A percentile compares a stretch with the other conserved stretches of the same genome.
phyloP scores from a whole-genome alignment of 345 rosid species.

The Sisymbrium altissimum region DNA sequence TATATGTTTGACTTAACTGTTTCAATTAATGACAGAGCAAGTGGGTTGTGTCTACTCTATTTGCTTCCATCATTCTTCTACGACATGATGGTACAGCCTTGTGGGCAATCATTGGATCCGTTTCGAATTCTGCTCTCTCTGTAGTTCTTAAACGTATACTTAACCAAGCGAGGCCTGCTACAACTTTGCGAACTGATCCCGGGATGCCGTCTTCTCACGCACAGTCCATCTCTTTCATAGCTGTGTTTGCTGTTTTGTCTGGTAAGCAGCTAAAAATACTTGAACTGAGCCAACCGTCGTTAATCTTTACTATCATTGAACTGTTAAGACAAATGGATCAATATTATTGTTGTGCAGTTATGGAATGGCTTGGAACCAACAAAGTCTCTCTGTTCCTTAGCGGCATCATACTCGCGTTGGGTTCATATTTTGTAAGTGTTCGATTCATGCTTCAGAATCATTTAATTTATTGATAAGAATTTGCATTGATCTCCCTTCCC shows the following conservation, averaged over 20 bases:
- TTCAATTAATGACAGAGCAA: slow-evolving; percentile 58
- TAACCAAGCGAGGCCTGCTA: slow-evolving; percentile 67
- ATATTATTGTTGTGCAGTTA: slow-evolving; percentile 33
- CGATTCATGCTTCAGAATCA: not conserved
- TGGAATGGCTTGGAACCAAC: slow-evolving; percentile 49
- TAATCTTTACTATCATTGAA: not conserved
- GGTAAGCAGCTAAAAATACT: slow-evolving; percentile 49
- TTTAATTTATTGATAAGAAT: not conserved
- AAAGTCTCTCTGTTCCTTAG: slow-evolving; percentile 37
- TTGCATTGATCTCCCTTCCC: not conserved
- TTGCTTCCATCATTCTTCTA: slow-evolving; percentile 49
- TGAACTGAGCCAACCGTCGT: no score
- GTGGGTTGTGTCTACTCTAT: slow-evolving; percentile 59
- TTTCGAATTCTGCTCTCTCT: slow-evolving; percentile 48
- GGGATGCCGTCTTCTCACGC: slow-evolving; percentile 98
- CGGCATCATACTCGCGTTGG: slow-evolving; percentile 40
- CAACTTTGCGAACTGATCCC: slow-evolving; percentile 62
- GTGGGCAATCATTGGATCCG: slow-evolving; percentile 64
- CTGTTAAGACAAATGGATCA: not conserved
- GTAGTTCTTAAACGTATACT: slow-evolving; percentile 53
- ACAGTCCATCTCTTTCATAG: slow-evolving; percentile 64
- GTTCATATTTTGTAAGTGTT: slow-evolving; percentile 56
- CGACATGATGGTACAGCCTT: slow-evolving; percentile 67
- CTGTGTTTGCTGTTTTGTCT: slow-evolving; percentile 44
- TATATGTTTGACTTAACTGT: not conserved